Conservation (phyloP, 2,329 filamentous ascomycete genomes). For the Bipolaris gigantea region DNA sequence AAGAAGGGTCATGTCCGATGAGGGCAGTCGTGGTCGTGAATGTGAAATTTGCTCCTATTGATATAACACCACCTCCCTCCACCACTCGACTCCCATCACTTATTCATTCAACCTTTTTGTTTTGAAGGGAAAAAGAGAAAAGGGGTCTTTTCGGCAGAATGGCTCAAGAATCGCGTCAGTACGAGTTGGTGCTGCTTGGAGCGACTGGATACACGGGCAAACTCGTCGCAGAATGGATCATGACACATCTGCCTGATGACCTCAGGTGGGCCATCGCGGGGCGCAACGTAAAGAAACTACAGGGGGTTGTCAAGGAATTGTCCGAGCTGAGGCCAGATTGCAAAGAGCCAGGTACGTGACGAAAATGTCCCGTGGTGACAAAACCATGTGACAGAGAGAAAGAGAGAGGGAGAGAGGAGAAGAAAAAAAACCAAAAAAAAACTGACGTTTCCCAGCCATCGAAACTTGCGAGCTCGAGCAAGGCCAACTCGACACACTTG, state of each 20-base stretch:
- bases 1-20: conserved; percentile 28
- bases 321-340: conserved; percentile 70
- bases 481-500: conserved; percentile 55
- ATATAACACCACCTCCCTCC: conserved; percentile 5
- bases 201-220: conserved; percentile 83
- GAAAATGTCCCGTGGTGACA: neutral
- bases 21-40: conserved; percentile 11
- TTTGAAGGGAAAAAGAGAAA: neutral
- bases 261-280: conserved; percentile 88
- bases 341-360: conserved; percentile 63
- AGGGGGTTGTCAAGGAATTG: conserved; percentile 67
- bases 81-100: neutral
- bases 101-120: conserved; percentile 11
- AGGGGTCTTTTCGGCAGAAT: conserved; percentile 17
- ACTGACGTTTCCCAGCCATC: conserved; percentile 41
- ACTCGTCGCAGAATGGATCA: conserved; percentile 74
- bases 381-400: neutral
- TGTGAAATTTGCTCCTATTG: conserved; percentile 11
- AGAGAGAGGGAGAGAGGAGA: neutral
- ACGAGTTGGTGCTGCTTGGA: conserved; percentile 68
- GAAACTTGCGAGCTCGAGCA: conserved; percentile 48
- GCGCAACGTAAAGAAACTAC: conserved; percentile 75
- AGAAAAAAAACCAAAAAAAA: neutral
- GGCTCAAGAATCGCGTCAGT: conserved; percentile 50
- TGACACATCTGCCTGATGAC: conserved; percentile 69